phyloP scores from a whole-genome alignment of 257 asterid genomes.

The Solanum lycopersicoides region DNA sequence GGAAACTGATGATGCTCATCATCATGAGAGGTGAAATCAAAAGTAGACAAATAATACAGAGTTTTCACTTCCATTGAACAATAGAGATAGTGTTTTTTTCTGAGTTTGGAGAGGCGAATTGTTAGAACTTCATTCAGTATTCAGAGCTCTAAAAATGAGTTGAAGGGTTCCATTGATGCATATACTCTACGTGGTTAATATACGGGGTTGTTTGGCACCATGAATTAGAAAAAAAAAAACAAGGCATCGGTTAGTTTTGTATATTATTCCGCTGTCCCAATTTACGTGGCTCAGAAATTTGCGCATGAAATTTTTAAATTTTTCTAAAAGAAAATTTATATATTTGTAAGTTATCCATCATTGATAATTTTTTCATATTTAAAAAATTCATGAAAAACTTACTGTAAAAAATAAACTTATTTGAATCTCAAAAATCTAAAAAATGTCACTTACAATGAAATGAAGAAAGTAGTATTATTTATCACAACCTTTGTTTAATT shows the following conservation, averaged over 20 bases:
- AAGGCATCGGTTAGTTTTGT: neutral
- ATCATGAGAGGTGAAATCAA: slow-evolving; percentile 22
- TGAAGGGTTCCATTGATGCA: neutral
- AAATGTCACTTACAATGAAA: too few species aligned
- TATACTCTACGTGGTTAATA: neutral
- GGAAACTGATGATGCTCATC: slow-evolving; percentile 5
- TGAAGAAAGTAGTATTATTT: too few species aligned
- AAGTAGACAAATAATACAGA: slow-evolving; percentile 22
- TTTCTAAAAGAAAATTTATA: too few species aligned
- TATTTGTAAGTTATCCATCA: too few species aligned
- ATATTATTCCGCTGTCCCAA: too few species aligned
- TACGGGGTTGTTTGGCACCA: neutral
- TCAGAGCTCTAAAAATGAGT: neutral
- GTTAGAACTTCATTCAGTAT: neutral
- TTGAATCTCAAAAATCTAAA: too few species aligned
- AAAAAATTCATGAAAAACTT: too few species aligned
- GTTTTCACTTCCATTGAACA: slow-evolving; percentile 48
- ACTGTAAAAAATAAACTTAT: fast-evolving
- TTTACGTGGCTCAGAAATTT: fast-evolving
- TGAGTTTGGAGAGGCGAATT: neutral
- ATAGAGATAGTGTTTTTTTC: neutral
- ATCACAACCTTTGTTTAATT: too few species aligned
- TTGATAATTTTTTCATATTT: too few species aligned
- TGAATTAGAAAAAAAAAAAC: neutral
- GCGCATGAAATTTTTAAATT: too few species aligned